phyloP scores from a whole-genome alignment of 257 asterid species.

The Penstemon barbatus region DNA sequence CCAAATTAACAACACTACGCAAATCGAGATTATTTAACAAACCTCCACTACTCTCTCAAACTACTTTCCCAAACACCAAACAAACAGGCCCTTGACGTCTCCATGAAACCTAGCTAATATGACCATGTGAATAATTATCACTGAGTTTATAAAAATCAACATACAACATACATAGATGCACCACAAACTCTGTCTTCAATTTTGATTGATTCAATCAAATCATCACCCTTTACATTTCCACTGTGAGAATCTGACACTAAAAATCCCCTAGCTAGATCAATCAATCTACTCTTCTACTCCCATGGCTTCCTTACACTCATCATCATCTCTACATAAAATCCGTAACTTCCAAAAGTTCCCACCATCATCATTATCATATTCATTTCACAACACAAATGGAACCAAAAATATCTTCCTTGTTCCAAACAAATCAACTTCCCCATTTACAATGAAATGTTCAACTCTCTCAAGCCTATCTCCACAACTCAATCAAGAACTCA shows the following conservation, averaged over 20 bases:
- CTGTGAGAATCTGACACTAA: too few relatives aligned
- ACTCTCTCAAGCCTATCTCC: slow-evolving; percentile 38
- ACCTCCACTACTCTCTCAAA: too few relatives aligned
- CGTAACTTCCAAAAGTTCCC: slow-evolving; percentile 11
- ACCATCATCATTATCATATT: neutral
- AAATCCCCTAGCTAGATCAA: too few relatives aligned
- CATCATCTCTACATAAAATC: slow-evolving; percentile 27
- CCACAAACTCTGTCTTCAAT: neutral
- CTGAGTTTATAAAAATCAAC: too few relatives aligned
- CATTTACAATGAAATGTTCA: slow-evolving; percentile 26
- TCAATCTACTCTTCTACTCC: neutral
- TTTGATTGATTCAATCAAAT: too few relatives aligned
- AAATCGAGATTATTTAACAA: too few relatives aligned
- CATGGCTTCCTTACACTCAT: slow-evolving; percentile 51
- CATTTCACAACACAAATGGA: slow-evolving; percentile 2
- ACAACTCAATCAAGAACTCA: slow-evolving; percentile 26
- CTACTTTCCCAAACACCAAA: too few relatives aligned
- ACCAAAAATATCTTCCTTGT: slow-evolving; percentile 17
- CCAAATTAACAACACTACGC: too few relatives aligned
- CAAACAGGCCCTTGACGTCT: too few relatives aligned
- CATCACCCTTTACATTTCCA: neutral
- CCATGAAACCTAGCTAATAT: too few relatives aligned
- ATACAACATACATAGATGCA: too few relatives aligned
- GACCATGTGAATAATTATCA: too few relatives aligned
- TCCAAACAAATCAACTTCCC: slow-evolving; percentile 14